Evolutionary conservation across 2,329 filamentous ascomycete species (phyloP).

Genomic region (Diaporthe ilicicola): DNA sequence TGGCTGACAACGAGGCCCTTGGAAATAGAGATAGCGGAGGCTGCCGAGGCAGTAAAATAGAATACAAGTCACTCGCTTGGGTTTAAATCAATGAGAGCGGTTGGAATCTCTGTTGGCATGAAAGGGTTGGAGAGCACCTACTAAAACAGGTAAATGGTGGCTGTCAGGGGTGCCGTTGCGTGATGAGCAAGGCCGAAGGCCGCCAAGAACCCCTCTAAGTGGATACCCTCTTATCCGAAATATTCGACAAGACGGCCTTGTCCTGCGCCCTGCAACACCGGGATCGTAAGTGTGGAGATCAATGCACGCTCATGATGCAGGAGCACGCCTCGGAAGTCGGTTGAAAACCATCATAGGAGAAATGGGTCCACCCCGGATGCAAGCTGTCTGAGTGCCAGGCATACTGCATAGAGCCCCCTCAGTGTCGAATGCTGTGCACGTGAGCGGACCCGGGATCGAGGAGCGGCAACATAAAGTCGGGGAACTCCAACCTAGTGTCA

Average conservation of each 20-base stretch:
- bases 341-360: background rate
- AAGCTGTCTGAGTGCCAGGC: background rate
- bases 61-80: no score
- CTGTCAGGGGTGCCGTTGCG: background rate
- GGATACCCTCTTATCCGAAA: background rate
- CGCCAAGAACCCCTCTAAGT: no score
- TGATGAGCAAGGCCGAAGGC: background rate
- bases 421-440: background rate
- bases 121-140: background rate
- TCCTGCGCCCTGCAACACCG: background rate
- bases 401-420: background rate
- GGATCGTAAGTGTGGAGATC: background rate
- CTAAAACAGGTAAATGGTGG: background rate
- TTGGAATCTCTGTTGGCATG: no score
- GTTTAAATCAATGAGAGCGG: no score
- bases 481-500: background rate
- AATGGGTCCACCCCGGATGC: background rate
- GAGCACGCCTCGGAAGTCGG: constrained; percentile 14
- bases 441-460: background rate
- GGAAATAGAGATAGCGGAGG: no score
- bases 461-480: background rate
- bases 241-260: background rate
- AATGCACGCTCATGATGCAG: constrained; percentile 1
- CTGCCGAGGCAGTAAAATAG: no score
- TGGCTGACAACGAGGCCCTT: no score